These are phyloP conservation scores for Acanthamoeba culbertsoni DNA, from an alignment of 208 protist genomes.

Conservation along the genomic window DNA sequence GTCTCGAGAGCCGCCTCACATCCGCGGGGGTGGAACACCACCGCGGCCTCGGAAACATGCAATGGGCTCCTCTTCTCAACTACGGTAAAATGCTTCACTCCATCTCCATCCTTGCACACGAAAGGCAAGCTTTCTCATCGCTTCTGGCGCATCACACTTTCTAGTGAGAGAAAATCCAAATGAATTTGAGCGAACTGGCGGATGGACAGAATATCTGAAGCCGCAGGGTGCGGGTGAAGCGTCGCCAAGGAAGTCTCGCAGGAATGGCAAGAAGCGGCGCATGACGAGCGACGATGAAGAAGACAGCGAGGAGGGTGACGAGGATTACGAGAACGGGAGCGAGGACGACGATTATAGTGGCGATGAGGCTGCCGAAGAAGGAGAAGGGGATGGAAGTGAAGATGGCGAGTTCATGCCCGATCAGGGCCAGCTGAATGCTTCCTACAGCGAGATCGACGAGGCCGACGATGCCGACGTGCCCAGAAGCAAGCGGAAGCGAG, in stretches of 20 bases:
- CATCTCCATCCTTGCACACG: neutral
- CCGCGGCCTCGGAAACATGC: neutral
- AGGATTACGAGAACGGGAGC: neutral
- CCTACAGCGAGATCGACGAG: slow-evolving; percentile 39
- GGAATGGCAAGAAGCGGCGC: neutral
- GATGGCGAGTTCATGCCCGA: slow-evolving; percentile 11
- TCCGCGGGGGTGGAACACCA: neutral
- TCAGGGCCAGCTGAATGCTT: neutral
- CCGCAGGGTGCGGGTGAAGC: too few relatives aligned
- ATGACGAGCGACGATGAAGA: neutral
- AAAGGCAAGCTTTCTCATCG: neutral
- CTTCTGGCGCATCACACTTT: too few relatives aligned
- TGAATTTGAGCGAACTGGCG: neutral
- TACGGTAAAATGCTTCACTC: neutral
- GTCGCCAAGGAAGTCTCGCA: too few relatives aligned
- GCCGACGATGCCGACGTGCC: neutral
- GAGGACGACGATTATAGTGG: neutral
- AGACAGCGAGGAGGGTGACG: neutral
- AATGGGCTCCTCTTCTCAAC: slow-evolving; percentile 14
- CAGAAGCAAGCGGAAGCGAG: neutral
- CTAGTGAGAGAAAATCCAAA: neutral
- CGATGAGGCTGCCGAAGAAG: neutral
- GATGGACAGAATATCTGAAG: neutral
- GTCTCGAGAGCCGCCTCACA: neutral
- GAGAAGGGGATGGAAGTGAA: neutral